A percentile compares a stretch with the other conserved stretches of the same genome.
phyloP scores from a whole-genome alignment of 1,284 basidiomycete genomes.

The Boletellus sp. region DNA sequence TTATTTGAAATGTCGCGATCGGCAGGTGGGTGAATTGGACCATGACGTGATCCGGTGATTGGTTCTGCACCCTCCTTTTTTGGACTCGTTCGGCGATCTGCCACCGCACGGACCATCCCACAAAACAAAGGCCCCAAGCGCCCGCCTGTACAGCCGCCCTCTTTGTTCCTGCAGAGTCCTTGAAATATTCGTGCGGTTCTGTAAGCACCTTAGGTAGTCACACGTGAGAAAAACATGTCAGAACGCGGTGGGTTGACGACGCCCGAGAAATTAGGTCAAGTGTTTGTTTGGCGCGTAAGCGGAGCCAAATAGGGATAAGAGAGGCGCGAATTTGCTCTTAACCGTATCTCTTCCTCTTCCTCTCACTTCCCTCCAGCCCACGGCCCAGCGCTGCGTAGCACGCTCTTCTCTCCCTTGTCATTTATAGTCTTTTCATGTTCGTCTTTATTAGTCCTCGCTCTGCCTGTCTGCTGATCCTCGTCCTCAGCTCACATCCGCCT shows the following conservation, averaged over 20 bases:
- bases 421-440: conserved; percentile 45
- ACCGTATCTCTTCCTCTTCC: conserved; percentile 49
- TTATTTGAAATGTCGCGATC: conserved; percentile 28
- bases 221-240: conserved; percentile 2
- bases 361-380: conserved; percentile 40
- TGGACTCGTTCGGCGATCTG: conserved; percentile 20
- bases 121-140: background rate
- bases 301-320: conserved; percentile 54
- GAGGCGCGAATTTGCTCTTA: conserved; percentile 34
- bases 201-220: conserved; percentile 2
- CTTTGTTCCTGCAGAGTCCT: background rate
- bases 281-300: conserved; percentile 40
- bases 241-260: conserved; percentile 8
- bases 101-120: conserved; percentile 33
- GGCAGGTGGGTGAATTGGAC: conserved; percentile 27
- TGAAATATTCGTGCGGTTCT: background rate
- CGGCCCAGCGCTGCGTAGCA: conserved; percentile 51
- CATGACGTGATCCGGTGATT: conserved; percentile 35
- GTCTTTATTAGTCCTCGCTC: conserved; percentile 18
- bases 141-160: background rate
- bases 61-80: conserved; percentile 6
- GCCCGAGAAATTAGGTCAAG: conserved; percentile 28
- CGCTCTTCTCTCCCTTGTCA: conserved; percentile 49
- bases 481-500: conserved; percentile 47
- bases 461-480: too few relatives aligned